Evolutionary conservation across 2,329 filamentous ascomycete genomes (phyloP).

Genomic region (Phaeosphaeriaceae sp.): DNA sequence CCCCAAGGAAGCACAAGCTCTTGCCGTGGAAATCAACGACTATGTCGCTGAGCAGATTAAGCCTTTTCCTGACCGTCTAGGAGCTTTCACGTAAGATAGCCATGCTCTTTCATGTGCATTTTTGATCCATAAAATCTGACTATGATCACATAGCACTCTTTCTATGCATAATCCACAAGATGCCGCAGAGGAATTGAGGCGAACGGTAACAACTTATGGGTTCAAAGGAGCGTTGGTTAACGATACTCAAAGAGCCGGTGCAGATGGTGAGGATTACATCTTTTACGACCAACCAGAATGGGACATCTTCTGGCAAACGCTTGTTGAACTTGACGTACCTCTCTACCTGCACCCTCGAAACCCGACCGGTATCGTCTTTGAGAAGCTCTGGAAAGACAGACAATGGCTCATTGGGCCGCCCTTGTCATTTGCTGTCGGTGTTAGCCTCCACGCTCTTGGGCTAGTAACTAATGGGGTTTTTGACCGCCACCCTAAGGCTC

Average conservation of each 20-base stretch:
- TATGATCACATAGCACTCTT: conserved; percentile 17
- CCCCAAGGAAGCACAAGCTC: conserved; percentile 50
- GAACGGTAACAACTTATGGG: conserved; percentile 59
- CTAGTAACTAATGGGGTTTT: conserved; percentile 60
- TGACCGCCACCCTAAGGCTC: conserved; percentile 55
- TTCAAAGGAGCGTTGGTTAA: conserved; percentile 53
- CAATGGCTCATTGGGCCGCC: conserved; percentile 63
- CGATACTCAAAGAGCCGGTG: conserved; percentile 65
- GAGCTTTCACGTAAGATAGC: conserved; percentile 24
- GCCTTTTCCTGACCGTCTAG: conserved; percentile 51
- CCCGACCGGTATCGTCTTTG: conserved; percentile 59
- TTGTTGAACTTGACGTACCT: conserved; percentile 66
- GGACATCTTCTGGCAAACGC: conserved; percentile 66
- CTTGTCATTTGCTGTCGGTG: conserved; percentile 24
- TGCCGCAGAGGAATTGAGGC: conserved; percentile 58
- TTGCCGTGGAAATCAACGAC: conserved; percentile 56
- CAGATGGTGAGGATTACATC: conserved; percentile 65
- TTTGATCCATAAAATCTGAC: neutral
- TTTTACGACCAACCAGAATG: conserved; percentile 69
- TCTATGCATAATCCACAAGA: conserved; percentile 59
- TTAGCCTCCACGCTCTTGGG: conserved; percentile 61
- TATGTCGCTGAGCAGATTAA: conserved; percentile 54
- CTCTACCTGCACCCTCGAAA: conserved; percentile 69
- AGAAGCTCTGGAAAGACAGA: conserved; percentile 65
- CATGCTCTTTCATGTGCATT: too few relatives aligned